phyloP scores from a whole-genome alignment of 1,284 basidiomycete genomes.

The Puccinia horiana region DNA sequence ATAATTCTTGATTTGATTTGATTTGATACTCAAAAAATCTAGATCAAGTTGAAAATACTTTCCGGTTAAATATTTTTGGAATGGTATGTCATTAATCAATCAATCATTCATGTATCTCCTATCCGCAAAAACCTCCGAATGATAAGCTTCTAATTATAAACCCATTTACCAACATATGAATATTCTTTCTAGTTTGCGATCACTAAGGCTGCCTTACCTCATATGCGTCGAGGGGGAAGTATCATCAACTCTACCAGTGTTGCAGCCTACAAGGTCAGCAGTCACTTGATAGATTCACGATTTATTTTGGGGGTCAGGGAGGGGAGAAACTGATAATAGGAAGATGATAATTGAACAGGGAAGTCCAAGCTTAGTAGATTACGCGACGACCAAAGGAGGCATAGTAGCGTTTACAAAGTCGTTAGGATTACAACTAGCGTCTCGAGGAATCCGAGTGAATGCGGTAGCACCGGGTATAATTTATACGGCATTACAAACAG shows the following conservation, averaged over 20 bases:
- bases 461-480: conserved; percentile 66
- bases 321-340: not conserved
- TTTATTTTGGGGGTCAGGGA: not conserved
- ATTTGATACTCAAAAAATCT: not conserved
- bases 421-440: conserved; percentile 65
- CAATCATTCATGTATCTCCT: not conserved
- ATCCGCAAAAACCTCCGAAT: not conserved
- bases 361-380: conserved; percentile 64
- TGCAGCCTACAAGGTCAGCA: conserved; percentile 64
- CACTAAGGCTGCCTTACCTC: conserved; percentile 63
- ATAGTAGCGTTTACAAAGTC: conserved; percentile 65
- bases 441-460: conserved; percentile 67
- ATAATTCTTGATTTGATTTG: not conserved
- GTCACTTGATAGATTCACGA: not conserved
- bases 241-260: conserved; percentile 71
- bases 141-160: not conserved
- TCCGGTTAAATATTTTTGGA: conserved; percentile 66
- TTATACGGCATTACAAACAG: conserved; percentile 61
- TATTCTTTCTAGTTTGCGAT: conserved; percentile 50
- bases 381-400: conserved; percentile 66
- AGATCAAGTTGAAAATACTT: conserved; percentile 64
- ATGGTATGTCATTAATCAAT: conserved; percentile 60
- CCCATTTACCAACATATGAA: not conserved
- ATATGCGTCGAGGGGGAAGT: conserved; percentile 66
- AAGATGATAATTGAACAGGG: conserved; percentile 49